Evolutionary conservation across 805 yeast species (phyloP).

Genomic region (Kuraishia piskuri): DNA sequence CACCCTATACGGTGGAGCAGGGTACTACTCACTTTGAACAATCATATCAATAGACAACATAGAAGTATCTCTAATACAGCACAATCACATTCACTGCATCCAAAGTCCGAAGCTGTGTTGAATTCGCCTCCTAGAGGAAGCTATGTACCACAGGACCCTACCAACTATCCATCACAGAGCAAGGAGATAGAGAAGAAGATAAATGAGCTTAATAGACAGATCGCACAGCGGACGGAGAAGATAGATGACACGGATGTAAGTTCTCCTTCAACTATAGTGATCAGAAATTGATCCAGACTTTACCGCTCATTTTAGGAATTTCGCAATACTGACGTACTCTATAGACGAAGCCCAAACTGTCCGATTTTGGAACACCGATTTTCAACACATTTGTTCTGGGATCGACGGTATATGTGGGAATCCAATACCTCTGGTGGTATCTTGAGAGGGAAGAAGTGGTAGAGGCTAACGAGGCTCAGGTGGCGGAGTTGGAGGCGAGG

Average conservation of each 20-base stretch:
- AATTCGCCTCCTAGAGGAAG: neutral
- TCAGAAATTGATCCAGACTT: too few relatives aligned
- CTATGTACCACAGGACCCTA: constrained; percentile 21
- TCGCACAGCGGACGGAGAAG: constrained; percentile 14
- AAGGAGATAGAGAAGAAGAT: constrained; percentile 19
- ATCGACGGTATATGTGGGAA: constrained; percentile 20
- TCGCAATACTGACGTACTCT: neutral
- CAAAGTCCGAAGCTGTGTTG: neutral
- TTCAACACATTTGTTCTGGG: constrained; percentile 22
- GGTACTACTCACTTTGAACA: neutral
- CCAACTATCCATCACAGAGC: constrained; percentile 18
- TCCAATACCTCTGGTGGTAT: constrained; percentile 24
- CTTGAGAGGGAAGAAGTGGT: constrained; percentile 22
- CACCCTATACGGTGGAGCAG: neutral
- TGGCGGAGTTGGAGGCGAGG: constrained; percentile 14
- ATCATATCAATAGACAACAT: neutral
- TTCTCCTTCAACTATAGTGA: neutral
- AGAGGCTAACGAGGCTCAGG: constrained; percentile 12
- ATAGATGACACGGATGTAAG: constrained; percentile 8
- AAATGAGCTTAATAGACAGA: constrained; percentile 14
- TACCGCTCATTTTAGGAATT: too few relatives aligned
- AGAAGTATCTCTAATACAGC: neutral
- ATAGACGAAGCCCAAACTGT: constrained; percentile 17
- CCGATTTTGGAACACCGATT: constrained; percentile 25
- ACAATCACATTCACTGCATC: neutral